Evolutionary conservation across 2,329 filamentous ascomycete genomes (phyloP), one percentile per base, ranked within the genome.

Genomic region (Alternaria infectoria): DNA sequence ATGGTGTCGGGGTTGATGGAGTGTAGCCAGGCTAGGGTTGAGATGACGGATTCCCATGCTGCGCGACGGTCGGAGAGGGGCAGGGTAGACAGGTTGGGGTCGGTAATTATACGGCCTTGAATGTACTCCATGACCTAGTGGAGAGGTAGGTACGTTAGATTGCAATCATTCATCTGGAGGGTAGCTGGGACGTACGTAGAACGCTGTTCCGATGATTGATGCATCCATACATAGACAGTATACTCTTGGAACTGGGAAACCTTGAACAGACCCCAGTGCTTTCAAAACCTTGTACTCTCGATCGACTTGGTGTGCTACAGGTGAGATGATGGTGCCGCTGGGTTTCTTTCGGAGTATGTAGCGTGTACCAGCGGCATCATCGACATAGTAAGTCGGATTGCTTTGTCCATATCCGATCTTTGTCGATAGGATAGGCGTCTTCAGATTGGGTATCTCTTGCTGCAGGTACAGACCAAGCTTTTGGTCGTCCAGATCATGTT

Each of bases 361-460:
- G 75, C 89, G 88, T 67, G 83, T 79, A 54, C 89, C 87, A 74
- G 88, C 84, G 3, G 74, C 67, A 63, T 89, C 89, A 17, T 90
- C 96, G 74, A 98, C 86, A 73, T 93, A 92, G 82, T 98, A 98
- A 1, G 95, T 98, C 45, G 96, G 95, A 78, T 98, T 98, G 64
- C 93, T 97, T 82, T 98, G 95, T 57, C 95, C 96, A 79, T 96
- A 98, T 76, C 94, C 93, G 77, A 98, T 98, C 91, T 97, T 80
- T 9, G 75, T 77, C 7, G 74, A 76, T 17, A 69, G 32, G 1
- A 79, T 55, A 0, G 77, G 77, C 17, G 77, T 46, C 23, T 66
- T 69, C 3, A 78, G 57, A 8, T 59, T 57, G 6, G 69, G 70
- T 17, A 79, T 61, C n/a, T 77, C 57, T n/a, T 70, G 54, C 46